Conservation (phyloP, 192 early-diverging fungal species). For the Pecoramyces ruminantium region DNA sequence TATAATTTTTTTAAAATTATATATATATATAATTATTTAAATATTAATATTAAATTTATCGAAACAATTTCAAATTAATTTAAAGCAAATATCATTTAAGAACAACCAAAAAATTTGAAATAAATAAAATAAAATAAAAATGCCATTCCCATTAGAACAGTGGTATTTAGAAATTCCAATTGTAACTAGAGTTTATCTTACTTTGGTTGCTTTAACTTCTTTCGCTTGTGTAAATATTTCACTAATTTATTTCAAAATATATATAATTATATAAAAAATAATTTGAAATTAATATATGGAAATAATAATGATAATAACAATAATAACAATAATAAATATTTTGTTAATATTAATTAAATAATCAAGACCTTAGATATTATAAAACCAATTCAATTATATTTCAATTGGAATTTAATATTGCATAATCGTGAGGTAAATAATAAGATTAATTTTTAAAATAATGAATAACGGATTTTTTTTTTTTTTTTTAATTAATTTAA, state of each 20-base stretch:
- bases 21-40: too few relatives aligned
- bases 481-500: too few relatives aligned
- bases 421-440: conserved; percentile 40
- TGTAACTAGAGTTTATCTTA: conserved; percentile 74
- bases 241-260: too few relatives aligned
- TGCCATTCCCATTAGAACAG: conserved; percentile 51
- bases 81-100: too few relatives aligned
- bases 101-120: not conserved
- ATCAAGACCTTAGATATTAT: conserved; percentile 68
- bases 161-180: conserved; percentile 82
- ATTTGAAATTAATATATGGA: too few relatives aligned
- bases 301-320: too few relatives aligned
- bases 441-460: not conserved
- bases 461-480: too few relatives aligned
- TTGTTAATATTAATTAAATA: not conserved
- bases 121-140: conserved; percentile 3
- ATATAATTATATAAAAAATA: not conserved
- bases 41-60: too few relatives aligned
- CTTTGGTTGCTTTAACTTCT: conserved; percentile 53
- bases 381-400: conserved; percentile 62
- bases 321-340: not conserved
- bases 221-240: conserved; percentile 50
- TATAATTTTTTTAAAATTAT: too few relatives aligned
- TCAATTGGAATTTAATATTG: conserved; percentile 54
- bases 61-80: too few relatives aligned